Evolutionary conservation across 1,139 yeast genomes (phyloP).

Genomic region (Yamadazyma friedrichii): DNA sequence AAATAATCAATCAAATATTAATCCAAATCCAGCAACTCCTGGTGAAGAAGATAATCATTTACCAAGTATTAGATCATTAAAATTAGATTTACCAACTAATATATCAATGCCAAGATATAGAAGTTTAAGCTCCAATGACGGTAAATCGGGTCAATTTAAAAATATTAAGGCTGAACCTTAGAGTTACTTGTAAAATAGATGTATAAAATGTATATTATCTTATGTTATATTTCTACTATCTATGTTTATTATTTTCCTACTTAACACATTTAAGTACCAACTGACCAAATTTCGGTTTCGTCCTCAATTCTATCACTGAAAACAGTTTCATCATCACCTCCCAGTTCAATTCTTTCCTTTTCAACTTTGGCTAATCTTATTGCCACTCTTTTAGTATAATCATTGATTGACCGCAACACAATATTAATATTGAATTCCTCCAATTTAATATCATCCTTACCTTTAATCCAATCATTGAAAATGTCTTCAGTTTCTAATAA

Average conservation of each 20-base stretch:
- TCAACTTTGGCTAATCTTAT: constrained; percentile 79
- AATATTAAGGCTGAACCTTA: constrained; percentile 17
- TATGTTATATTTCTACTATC: constrained; percentile 26
- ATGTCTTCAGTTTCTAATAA: constrained; percentile 71
- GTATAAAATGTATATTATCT: constrained; percentile 16
- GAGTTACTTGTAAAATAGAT: constrained; percentile 5
- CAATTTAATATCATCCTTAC: constrained; percentile 30
- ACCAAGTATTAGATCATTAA: constrained; percentile 52
- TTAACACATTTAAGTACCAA: constrained; percentile 40
- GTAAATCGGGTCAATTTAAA: constrained; percentile 22
- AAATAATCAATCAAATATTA: neutral
- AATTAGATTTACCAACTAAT: constrained; percentile 47
- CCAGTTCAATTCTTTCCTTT: constrained; percentile 82
- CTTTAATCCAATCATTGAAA: constrained; percentile 63
- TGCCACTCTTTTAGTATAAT: constrained; percentile 87
- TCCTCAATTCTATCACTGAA: constrained; percentile 85
- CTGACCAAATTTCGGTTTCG: constrained; percentile 84
- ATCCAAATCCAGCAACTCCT: neutral
- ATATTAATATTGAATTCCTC: constrained; percentile 42
- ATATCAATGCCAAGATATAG: constrained; percentile 21
- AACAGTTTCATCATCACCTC: constrained; percentile 87
- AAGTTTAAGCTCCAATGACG: constrained; percentile 19
- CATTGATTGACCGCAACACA: constrained; percentile 75
- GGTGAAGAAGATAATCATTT: constrained; percentile 7
- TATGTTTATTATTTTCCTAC: neutral